phyloP scores from a whole-genome alignment of 768 basidiomycete genomes.

The Amanita exitialis region DNA sequence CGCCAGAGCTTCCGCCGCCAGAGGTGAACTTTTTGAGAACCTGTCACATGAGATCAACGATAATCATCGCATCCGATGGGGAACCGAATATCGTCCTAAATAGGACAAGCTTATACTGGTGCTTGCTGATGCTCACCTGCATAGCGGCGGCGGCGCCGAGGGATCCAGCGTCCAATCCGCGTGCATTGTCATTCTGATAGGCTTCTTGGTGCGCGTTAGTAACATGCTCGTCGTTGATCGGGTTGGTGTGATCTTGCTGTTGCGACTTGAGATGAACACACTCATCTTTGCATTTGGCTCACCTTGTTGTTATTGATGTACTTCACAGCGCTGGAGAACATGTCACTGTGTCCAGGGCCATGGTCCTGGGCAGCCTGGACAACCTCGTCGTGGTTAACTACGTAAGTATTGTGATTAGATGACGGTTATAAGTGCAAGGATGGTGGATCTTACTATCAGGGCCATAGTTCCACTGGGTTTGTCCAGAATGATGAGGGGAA shows the following conservation, averaged over 20 bases:
- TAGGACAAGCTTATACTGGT: not conserved
- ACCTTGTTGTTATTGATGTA: constrained; percentile 47
- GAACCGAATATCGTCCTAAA: not conserved
- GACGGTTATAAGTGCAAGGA: too few species aligned
- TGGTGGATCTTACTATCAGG: constrained; percentile 20
- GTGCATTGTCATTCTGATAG: constrained; percentile 43
- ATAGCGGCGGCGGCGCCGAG: constrained; percentile 75
- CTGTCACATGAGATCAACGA: constrained; percentile 19
- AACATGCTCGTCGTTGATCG: constrained; percentile 60
- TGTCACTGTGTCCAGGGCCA: constrained; percentile 44
- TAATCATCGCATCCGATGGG: not conserved
- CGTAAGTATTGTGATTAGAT: not conserved
- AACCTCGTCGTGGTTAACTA: constrained; percentile 61
- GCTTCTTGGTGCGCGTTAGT: constrained; percentile 50
- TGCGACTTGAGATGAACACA: not conserved
- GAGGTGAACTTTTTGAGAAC: constrained; percentile 61
- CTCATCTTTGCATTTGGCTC: constrained; percentile 4
- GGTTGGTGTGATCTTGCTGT: constrained; percentile 43
- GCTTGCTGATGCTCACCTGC: constrained; percentile 31
- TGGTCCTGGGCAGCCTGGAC: constrained; percentile 42
- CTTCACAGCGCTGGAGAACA: constrained; percentile 46
- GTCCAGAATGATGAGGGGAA: constrained; percentile 11
- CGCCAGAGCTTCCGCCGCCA: constrained; percentile 40
- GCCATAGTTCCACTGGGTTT: constrained; percentile 12
- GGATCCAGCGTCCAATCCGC: constrained; percentile 45